Evolutionary conservation across 139 green algal genomes (phyloP).

Genomic region (Nannochloris sp.): DNA sequence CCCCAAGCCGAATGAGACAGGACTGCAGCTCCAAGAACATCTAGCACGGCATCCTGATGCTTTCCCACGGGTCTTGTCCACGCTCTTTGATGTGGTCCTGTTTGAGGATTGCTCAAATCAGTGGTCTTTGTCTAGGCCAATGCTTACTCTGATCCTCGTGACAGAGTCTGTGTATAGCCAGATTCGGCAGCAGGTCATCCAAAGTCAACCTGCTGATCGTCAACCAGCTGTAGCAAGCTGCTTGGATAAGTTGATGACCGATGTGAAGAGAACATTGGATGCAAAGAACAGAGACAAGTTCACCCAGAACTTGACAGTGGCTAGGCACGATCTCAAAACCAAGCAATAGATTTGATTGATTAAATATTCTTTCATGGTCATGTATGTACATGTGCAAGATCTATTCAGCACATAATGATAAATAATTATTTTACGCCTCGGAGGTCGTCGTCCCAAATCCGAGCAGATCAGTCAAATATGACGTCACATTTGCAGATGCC

Average conservation of each 20-base stretch:
- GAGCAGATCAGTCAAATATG: slow-evolving; percentile 5
- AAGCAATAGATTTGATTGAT: background rate
- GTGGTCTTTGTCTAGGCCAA: slow-evolving; percentile 89
- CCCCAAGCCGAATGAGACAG: slow-evolving; percentile 27
- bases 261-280: slow-evolving; percentile 80
- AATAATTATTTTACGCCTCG: background rate
- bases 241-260: slow-evolving; percentile 88
- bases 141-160: slow-evolving; percentile 93
- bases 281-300: slow-evolving; percentile 96
- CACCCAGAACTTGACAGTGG: slow-evolving; percentile 92
- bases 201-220: slow-evolving; percentile 51
- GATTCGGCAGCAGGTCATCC: slow-evolving; percentile 61
- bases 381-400: background rate
- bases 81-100: slow-evolving; percentile 92
- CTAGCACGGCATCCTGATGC: slow-evolving; percentile 45
- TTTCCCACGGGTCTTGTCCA: slow-evolving; percentile 58
- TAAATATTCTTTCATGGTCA: background rate
- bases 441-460: background rate
- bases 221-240: slow-evolving; percentile 56
- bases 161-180: slow-evolving; percentile 70
- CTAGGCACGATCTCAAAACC: slow-evolving; percentile 76
- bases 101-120: slow-evolving; percentile 98
- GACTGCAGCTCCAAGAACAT: slow-evolving; percentile 48
- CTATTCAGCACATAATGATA: too few species aligned
- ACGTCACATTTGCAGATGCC: slow-evolving; percentile 8